Evolutionary conservation across 495 filamentous ascomycete species (phyloP).

Genomic region (Lasiosphaeris hirsuta): DNA sequence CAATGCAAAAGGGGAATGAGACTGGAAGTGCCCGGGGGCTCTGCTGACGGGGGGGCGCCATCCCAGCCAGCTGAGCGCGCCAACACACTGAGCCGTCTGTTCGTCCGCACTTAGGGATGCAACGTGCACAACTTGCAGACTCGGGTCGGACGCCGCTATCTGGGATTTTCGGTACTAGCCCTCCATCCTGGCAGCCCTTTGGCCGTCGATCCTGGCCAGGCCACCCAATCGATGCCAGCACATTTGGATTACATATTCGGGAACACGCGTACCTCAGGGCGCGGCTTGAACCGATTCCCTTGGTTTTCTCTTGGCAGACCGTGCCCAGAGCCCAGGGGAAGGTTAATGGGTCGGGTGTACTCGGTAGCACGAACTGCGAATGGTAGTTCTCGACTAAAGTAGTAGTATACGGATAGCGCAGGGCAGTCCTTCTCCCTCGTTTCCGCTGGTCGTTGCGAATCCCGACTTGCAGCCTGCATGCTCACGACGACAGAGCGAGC

Average conservation of each 20-base stretch:
- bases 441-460: too few species aligned
- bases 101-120: not conserved
- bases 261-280: slow-evolving; percentile 1
- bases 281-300: not conserved
- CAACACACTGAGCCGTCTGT: not conserved
- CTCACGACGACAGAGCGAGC: too few species aligned
- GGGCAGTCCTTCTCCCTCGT: too few species aligned
- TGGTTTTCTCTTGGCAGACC: not conserved
- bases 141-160: not conserved
- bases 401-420: too few species aligned
- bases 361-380: too few species aligned
- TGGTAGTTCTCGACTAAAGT: too few species aligned
- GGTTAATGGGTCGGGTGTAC: not conserved
- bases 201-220: slow-evolving; percentile 1
- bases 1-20: slow-evolving; percentile 2
- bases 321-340: not conserved
- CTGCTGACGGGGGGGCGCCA: not conserved
- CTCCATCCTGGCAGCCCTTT: slow-evolving; percentile 1
- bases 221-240: slow-evolving; percentile 1
- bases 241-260: slow-evolving; percentile 1
- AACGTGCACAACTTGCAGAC: too few species aligned
- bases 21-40: slow-evolving; percentile 6
- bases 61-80: not conserved
- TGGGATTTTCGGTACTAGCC: not conserved
- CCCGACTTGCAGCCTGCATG: too few species aligned